Percentiles rank a stretch among this genome's conserved stretches.
Conservation (phyloP, 2,329 filamentous ascomycete genomes). For the Madurella fahalii region DNA sequence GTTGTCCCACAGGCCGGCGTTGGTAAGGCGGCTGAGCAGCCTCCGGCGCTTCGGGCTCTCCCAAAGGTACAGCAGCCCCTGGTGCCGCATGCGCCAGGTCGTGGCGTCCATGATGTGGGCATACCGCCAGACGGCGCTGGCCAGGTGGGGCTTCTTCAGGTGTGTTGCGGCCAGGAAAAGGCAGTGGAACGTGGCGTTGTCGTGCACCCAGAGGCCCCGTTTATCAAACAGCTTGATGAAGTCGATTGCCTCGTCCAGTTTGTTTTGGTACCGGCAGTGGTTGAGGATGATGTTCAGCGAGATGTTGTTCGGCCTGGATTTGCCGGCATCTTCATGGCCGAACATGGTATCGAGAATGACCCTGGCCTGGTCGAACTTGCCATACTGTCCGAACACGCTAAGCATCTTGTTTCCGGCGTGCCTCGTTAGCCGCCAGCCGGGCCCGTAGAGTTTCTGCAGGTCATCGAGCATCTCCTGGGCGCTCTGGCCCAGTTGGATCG, state of each 20-base stretch:
- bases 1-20: slow-evolving; percentile 6
- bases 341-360: slow-evolving; percentile 33
- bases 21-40: neutral
- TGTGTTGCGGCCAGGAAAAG: slow-evolving; percentile 38
- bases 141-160: slow-evolving; percentile 30
- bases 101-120: slow-evolving; percentile 28
- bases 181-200: slow-evolving; percentile 34
- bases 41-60: neutral
- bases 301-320: slow-evolving; percentile 26
- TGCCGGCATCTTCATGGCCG: slow-evolving; percentile 13
- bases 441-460: slow-evolving; percentile 43
- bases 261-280: slow-evolving; percentile 27
- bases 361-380: slow-evolving; percentile 29
- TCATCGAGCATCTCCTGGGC: slow-evolving; percentile 37
- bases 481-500: slow-evolving; percentile 34
- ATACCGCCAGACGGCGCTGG: slow-evolving; percentile 34
- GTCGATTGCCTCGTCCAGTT: slow-evolving; percentile 22
- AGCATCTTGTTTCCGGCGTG: slow-evolving; percentile 37
- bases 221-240: slow-evolving; percentile 27
- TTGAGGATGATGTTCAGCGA: slow-evolving; percentile 35
- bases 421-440: slow-evolving; percentile 40
- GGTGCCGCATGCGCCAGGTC: slow-evolving; percentile 28
- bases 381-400: slow-evolving; percentile 40
- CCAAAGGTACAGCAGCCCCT: neutral
- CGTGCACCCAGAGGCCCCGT: neutral